Base-by-base conservation (phyloP, 495 filamentous ascomycete genomes). In the Aspergillus nanangensis region DNA sequence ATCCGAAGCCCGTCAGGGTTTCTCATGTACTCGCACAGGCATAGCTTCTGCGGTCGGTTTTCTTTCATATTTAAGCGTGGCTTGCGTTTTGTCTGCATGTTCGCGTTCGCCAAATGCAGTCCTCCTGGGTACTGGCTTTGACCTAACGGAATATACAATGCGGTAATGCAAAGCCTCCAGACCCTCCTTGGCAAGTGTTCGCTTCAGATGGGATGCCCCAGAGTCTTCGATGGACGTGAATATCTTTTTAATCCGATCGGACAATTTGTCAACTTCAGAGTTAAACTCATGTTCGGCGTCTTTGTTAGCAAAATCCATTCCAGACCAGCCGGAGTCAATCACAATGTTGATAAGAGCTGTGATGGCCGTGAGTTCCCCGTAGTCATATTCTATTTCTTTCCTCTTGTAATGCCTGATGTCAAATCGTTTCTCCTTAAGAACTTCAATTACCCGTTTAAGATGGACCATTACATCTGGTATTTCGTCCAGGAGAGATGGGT, bases 111-210 rank as follows among this genome's bases (percentile, higher is more conserved):
- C 69, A 61, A 89, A 90, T 5, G 82, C 58, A 9, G 63, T 70
- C 25, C 68, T 72, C 57, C 74, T 86, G 4, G 77, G 72, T 41
- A 67, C 79, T 23, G 77, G 77, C 56, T 77, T 79, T 8, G 84
- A 84, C 31, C 90, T 70, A 8, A 95, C 79, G 0, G 79, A 78
- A 56, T 84, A 83, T 29, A 81, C 55, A 36, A 95, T 72, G 39
- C 89, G 76, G 39, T 87, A 81, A 44, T 85, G 74, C 8, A 96
- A 59, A 3, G 80, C 67, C 55, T 93, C 84, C 5, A 95, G 68
- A 18, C 73, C 75, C 35, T 79, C 76, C 59, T 93, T 92, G 0
- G 84, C 82, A 42, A 90, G 76, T 36, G 87, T 82, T 15, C 86
- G 75, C 14, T 79, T 80, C 43, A 90, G 75, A 58, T 84, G 78